Evolutionary conservation across 2,329 filamentous ascomycete genomes (phyloP).

Genomic region (Fusarium kyushuense): DNA sequence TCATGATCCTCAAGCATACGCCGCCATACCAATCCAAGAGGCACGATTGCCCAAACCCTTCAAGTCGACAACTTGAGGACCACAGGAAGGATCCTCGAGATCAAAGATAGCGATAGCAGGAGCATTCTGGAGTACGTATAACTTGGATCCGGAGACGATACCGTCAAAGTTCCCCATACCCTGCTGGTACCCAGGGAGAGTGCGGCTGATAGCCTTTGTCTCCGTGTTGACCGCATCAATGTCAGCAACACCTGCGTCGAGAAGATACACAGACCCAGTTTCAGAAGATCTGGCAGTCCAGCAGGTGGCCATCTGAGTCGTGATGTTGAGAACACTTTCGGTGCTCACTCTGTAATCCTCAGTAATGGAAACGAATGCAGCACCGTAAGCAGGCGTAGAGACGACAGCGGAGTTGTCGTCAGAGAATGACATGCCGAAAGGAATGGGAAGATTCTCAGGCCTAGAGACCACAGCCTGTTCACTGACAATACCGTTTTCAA

Average conservation of each 20-base stretch:
- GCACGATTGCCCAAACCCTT: slow-evolving; percentile 3
- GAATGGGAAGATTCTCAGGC: slow-evolving; percentile 6
- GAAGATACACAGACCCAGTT: not conserved
- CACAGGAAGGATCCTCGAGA: not conserved
- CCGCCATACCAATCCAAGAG: slow-evolving; percentile 12
- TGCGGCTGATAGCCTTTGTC: not conserved
- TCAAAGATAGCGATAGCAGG: slow-evolving; percentile 1
- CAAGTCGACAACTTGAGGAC: not conserved
- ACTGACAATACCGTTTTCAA: not conserved
- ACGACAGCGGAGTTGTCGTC: not conserved
- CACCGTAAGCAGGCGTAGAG: slow-evolving; percentile 13
- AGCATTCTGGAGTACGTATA: slow-evolving; percentile 3
- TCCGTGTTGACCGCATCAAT: not conserved
- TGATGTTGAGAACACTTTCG: not conserved
- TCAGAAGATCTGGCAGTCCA: slow-evolving; percentile 1
- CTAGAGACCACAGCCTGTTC: not conserved
- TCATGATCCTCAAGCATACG: not conserved
- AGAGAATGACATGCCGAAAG: slow-evolving; percentile 7
- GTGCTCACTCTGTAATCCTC: not conserved
- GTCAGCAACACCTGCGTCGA: not conserved
- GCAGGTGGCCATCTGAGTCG: not conserved
- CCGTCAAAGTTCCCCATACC: slow-evolving; percentile 15
- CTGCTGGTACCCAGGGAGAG: not conserved
- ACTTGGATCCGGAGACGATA: not conserved
- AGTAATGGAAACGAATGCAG: slow-evolving; percentile 9